These are phyloP conservation scores for Lathyrus aphaca DNA, from an alignment of 306 rosid species.

Conservation along the genomic window DNA sequence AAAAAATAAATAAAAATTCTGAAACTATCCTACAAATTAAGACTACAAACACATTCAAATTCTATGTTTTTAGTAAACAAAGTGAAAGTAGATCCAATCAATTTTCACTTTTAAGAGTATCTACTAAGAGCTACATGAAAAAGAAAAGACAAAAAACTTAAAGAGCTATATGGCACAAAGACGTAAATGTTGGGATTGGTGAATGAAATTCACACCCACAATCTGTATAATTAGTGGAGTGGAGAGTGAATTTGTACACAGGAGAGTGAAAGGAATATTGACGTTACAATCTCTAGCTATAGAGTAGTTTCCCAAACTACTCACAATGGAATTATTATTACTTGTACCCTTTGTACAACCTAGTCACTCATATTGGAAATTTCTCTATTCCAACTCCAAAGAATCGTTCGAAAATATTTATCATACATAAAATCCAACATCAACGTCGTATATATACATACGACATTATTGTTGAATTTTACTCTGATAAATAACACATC, in stretches of 20 bases:
- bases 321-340: neutral
- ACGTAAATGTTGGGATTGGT: neutral
- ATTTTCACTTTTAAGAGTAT: too few relatives aligned
- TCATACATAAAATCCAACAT: too few relatives aligned
- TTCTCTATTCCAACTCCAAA: constrained; percentile 12
- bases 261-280: constrained; percentile 24
- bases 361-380: constrained; percentile 30
- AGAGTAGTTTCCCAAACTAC: neutral
- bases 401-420: neutral
- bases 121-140: neutral
- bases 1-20: too few relatives aligned
- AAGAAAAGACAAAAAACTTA: too few relatives aligned
- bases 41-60: too few relatives aligned
- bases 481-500: too few relatives aligned
- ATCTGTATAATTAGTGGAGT: neutral
- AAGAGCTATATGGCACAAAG: neutral
- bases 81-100: too few relatives aligned
- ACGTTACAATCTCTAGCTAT: constrained; percentile 14
- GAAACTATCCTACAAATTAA: too few relatives aligned
- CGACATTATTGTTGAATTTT: too few relatives aligned
- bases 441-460: too few relatives aligned
- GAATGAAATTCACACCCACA: constrained; percentile 7
- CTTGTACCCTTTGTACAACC: neutral
- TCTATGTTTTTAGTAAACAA: too few relatives aligned
- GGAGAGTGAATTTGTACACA: constrained; percentile 1